Base-by-base conservation (phyloP, 202 grass and related monocot genomes). In the Schoenoplectus tabernaemontani region DNA sequence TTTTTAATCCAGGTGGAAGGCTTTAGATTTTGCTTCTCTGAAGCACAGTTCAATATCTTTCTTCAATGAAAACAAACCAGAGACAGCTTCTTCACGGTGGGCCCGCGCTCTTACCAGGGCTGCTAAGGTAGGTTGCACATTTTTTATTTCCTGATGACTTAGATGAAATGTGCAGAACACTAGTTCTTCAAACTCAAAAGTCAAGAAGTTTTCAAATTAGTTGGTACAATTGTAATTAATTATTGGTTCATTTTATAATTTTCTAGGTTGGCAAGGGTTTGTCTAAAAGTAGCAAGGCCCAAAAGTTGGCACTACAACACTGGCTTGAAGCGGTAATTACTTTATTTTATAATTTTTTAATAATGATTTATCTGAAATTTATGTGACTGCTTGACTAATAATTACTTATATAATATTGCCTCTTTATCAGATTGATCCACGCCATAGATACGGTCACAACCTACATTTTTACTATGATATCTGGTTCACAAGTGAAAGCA, bases 291-390 rank as follows among this genome's bases (percentile, higher is more conserved):
- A 84, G 82, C 43, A 93, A 88, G 81, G 96, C 92, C 62, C 96
- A 96, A 78, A 96, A 96, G 83, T 87, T 99, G 83, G 90, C 96
- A 41, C 62, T 89, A 79, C 96, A 88, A 83, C 96, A 99, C 87
- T 99, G 96, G 96, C 96, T 99, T 63, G 96, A 99, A 99, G 96
- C 96, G 80, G 96, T 99, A 93, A 79, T 88, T 85, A 85, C 82
- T 86, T 85, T 0, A 5, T 26, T 76, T 78, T 81, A 78, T 39
- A 81, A 60, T 85, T 46, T 79, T 46, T 68, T 60, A 78, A 19
- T n/a, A 42, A 60, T 82, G 57, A 86, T 84, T 30, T 84, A 84
- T 19, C 51, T 11, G 53, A 36, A 30, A 75, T 68, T 50, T 84
- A 67, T 84, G 79, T 82, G 24, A 19, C 2, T 59, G 78, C 50